A percentile compares a stretch with the other conserved stretches of the same genome.
phyloP scores from a whole-genome alignment of 2,329 filamentous ascomycete species.

The Emydomyces testavorans region DNA sequence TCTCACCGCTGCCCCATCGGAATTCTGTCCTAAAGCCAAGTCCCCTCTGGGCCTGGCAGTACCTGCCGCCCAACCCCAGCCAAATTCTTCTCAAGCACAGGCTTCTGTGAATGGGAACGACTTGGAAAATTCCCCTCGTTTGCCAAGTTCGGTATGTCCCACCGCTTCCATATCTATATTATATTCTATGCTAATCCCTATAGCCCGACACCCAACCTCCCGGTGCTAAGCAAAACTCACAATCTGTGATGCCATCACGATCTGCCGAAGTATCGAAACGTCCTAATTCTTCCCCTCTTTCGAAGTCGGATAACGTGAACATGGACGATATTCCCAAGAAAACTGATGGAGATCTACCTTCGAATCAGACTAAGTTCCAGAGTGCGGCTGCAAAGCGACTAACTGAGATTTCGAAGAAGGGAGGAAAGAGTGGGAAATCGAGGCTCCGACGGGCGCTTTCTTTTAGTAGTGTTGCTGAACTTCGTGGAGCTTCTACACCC shows the following conservation, averaged over 20 bases:
- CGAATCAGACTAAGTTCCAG: slow-evolving; percentile 18
- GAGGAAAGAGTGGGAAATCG: slow-evolving; percentile 72
- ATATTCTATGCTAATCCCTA: neutral
- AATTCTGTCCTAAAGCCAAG: slow-evolving; percentile 20
- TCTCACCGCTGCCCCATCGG: slow-evolving; percentile 20
- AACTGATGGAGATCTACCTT: slow-evolving; percentile 32
- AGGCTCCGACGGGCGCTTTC: slow-evolving; percentile 84
- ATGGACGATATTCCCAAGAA: slow-evolving; percentile 35
- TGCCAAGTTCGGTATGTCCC: slow-evolving; percentile 4
- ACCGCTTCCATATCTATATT: neutral
- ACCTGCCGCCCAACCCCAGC: neutral
- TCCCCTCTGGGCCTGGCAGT: neutral
- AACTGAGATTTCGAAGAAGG: slow-evolving; percentile 75
- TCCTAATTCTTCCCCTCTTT: slow-evolving; percentile 59
- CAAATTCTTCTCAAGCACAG: neutral
- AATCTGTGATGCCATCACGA: neutral
- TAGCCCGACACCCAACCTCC: neutral
- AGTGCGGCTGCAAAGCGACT: slow-evolving; percentile 76
- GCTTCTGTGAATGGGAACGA: neutral
- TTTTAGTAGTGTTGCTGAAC: slow-evolving; percentile 87
- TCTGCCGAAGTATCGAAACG: slow-evolving; percentile 57
- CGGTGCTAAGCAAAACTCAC: neutral
- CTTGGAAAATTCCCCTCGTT: slow-evolving; percentile 1
- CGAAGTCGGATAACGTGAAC: slow-evolving; percentile 56
- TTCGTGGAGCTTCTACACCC: slow-evolving; percentile 62